Evolutionary conservation across 108 stramenopile genomes (phyloP).

Genomic region (Skeletonema marinoi): DNA sequence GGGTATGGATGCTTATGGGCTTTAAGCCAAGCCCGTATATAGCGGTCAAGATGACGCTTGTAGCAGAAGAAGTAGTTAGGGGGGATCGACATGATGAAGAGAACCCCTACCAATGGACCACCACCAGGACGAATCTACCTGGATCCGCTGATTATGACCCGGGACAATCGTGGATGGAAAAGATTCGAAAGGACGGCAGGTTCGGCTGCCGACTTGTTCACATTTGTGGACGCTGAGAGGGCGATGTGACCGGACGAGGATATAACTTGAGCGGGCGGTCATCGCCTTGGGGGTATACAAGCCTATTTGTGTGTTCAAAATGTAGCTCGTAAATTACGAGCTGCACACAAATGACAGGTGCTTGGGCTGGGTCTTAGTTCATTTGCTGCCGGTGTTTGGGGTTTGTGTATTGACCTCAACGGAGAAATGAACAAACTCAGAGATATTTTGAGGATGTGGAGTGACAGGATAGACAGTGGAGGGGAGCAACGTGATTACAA

Average conservation of each 20-base stretch:
- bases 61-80: background rate
- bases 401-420: slow-evolving; percentile 19
- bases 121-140: slow-evolving; percentile 45
- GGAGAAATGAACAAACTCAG: slow-evolving; percentile 38
- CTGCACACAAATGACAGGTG: slow-evolving; percentile 29
- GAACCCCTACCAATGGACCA: slow-evolving; percentile 46
- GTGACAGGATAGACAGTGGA: background rate
- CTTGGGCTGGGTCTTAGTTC: slow-evolving; percentile 51
- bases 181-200: slow-evolving; percentile 30
- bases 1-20: slow-evolving; percentile 48
- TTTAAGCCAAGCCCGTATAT: slow-evolving; percentile 35
- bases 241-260: slow-evolving; percentile 4
- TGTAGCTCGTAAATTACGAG: slow-evolving; percentile 40
- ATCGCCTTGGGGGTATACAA: slow-evolving; percentile 3
- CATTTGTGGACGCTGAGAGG: slow-evolving; percentile 52
- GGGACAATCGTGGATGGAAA: slow-evolving; percentile 35
- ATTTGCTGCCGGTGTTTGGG: background rate
- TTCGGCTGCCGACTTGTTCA: slow-evolving; percentile 41
- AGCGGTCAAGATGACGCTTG: no score
- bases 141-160: slow-evolving; percentile 34
- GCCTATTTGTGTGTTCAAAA: slow-evolving; percentile 54
- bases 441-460: slow-evolving; percentile 3
- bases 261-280: background rate
- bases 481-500: slow-evolving; percentile 9
- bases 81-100: slow-evolving; percentile 30